phyloP scores from a whole-genome alignment of 1,284 basidiomycete genomes.

The Psilocybe mexicana region DNA sequence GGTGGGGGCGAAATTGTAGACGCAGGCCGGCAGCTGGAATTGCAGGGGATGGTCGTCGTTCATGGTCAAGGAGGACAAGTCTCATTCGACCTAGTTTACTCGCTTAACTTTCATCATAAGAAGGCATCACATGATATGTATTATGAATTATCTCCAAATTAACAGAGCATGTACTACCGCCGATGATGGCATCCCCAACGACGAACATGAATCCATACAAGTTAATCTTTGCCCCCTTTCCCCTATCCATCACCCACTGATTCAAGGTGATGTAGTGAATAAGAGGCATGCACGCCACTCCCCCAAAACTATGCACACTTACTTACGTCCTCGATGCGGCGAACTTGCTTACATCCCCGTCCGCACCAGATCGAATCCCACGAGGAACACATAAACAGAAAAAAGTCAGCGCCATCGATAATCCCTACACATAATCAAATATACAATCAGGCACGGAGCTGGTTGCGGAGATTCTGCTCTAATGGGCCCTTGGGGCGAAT shows the following conservation, averaged over 20 bases:
- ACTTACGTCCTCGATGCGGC: slow-evolving; percentile 7
- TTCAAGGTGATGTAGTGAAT: slow-evolving; percentile 74
- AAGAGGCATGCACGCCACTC: slow-evolving; percentile 39
- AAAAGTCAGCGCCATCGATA: slow-evolving; percentile 13
- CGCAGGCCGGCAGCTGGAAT: slow-evolving; percentile 66
- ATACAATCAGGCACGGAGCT: slow-evolving; percentile 61
- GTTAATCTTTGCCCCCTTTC: slow-evolving; percentile 75
- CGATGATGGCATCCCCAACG: slow-evolving; percentile 2
- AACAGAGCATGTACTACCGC: slow-evolving; percentile 7
- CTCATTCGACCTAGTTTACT: background rate
- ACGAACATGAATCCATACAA: slow-evolving; percentile 7
- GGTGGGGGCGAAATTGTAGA: slow-evolving; percentile 53
- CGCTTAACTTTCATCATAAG: background rate
- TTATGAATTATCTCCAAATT: slow-evolving; percentile 1
- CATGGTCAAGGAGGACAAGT: slow-evolving; percentile 23
- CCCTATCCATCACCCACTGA: slow-evolving; percentile 73
- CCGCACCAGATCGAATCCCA: slow-evolving; percentile 10
- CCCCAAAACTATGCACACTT: background rate
- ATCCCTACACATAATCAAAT: slow-evolving; percentile 12
- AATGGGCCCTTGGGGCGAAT: slow-evolving; percentile 87
- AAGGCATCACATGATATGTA: slow-evolving; percentile 11
- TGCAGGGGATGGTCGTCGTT: slow-evolving; percentile 44
- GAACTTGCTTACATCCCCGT: background rate
- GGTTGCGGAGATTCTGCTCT: slow-evolving; percentile 82
- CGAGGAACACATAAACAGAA: slow-evolving; percentile 13